Base-by-base conservation (phyloP, 768 basidiomycete species). In the Naganishia onofrii region DNA sequence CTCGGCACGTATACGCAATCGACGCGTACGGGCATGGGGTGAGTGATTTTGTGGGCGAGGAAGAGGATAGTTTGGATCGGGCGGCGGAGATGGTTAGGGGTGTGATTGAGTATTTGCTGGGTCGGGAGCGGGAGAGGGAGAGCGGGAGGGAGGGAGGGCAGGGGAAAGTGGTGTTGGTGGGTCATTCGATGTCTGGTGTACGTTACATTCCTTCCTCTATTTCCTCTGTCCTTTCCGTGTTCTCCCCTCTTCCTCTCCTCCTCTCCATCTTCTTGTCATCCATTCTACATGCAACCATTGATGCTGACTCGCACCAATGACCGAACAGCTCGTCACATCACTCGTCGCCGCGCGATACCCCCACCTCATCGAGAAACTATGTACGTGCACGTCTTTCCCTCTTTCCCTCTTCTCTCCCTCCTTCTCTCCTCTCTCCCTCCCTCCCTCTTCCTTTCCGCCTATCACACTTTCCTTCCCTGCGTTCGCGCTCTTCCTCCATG, bases 121-220 rank as follows among this genome's bases (percentile, higher is more conserved):
- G 38, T 6, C n/a, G n/a, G 57, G n/a, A 1, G 34, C 34, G 12
- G 34, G 34, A 4, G 34, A 4, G 12, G 34, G 34, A 36, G 34
- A 36, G 34, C 6, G 34, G 34, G 6, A 56, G 17, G 13, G 31
- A 31, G 21, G n/a, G 29, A 2, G 12, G 34, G 34, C 42, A 42
- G 15, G 68, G 46, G 3, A 44, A 56, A 42, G 44, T 69, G 5
- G 57, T 69, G 2, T 52, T 69, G 8, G 55, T 44, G 13, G 68
- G 68, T 19, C 68, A 69, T 60, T 69, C 68, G n/a, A 57, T 69
- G 55, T 69, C 68, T 28, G 68, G 68, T 28, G 68, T 69, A 42
- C 46, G 34, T 56, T n/a, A n/a, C n/a, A n/a, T n/a, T n/a, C n/a
- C n/a, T n/a, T n/a, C n/a, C n/a, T n/a, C n/a, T n/a, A n/a, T n/a